Conservation (phyloP, 768 basidiomycete species). For the Mrakia hoshinonis region DNA sequence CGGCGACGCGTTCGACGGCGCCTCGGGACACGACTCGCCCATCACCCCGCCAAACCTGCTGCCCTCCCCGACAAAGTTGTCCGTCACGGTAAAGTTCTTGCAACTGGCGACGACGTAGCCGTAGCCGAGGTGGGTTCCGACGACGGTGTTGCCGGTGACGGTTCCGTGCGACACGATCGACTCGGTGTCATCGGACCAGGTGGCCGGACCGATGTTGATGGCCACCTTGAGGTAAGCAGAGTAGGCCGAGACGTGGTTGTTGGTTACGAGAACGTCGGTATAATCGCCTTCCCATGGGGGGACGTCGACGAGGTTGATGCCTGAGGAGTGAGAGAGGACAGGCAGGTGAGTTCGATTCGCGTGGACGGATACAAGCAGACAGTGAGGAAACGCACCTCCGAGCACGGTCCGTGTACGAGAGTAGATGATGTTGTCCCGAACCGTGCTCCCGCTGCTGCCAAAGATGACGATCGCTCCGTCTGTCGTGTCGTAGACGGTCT, state of each 20-base stretch:
- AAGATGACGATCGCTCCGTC: slow-evolving; percentile 42
- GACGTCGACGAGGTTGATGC: slow-evolving; percentile 42
- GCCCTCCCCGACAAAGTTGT: slow-evolving; percentile 36
- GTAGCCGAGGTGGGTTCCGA: slow-evolving; percentile 39
- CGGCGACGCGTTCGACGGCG: slow-evolving; percentile 39
- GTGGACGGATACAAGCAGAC: not conserved
- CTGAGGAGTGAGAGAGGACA: slow-evolving; percentile 24
- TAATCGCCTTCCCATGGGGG: slow-evolving; percentile 42
- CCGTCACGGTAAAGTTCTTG: slow-evolving; percentile 37
- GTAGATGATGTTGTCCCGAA: slow-evolving; percentile 38
- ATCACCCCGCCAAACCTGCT: slow-evolving; percentile 36
- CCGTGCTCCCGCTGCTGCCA: slow-evolving; percentile 38
- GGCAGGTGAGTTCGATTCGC: not conserved
- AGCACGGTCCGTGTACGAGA: slow-evolving; percentile 38
- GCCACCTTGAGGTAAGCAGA: slow-evolving; percentile 39
- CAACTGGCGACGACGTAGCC: slow-evolving; percentile 40
- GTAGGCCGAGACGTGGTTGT: slow-evolving; percentile 39
- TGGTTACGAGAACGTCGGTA: slow-evolving; percentile 35
- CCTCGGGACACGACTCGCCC: slow-evolving; percentile 36
- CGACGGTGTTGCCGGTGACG: slow-evolving; percentile 39
- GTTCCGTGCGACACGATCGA: slow-evolving; percentile 37
- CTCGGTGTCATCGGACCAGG: slow-evolving; percentile 42
- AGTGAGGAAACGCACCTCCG: slow-evolving; percentile 34
- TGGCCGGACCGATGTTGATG: slow-evolving; percentile 40
- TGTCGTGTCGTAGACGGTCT: slow-evolving; percentile 41